These are phyloP conservation scores for Phaeomoniella chlamydospora DNA, from an alignment of 2,329 filamentous ascomycete species.

Conservation along the genomic window DNA sequence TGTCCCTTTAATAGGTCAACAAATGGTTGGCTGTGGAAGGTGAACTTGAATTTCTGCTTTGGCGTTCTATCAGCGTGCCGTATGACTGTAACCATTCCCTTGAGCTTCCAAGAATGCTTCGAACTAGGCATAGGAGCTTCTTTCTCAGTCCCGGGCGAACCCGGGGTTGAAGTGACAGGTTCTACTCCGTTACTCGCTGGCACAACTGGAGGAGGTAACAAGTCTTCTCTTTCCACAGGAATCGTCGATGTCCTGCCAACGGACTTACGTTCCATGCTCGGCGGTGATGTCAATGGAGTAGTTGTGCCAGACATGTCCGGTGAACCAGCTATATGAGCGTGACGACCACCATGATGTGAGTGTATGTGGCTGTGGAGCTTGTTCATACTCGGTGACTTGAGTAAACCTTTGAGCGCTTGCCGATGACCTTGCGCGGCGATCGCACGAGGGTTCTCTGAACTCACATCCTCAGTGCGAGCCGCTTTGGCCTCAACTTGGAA, in stretches of 20 bases:
- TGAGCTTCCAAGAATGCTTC: slow-evolving; percentile 95
- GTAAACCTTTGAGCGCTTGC: slow-evolving; percentile 39
- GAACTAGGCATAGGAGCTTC: slow-evolving; percentile 44
- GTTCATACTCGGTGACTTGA: slow-evolving; percentile 52
- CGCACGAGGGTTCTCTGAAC: slow-evolving; percentile 21
- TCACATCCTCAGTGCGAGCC: slow-evolving; percentile 19
- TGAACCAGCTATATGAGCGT: slow-evolving; percentile 25
- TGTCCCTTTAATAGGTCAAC: slow-evolving; percentile 90
- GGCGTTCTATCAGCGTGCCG: slow-evolving; percentile 93
- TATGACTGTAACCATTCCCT: slow-evolving; percentile 93
- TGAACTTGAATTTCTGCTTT: slow-evolving; percentile 99
- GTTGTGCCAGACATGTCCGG: slow-evolving; percentile 23
- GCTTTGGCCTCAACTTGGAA: slow-evolving; percentile 16
- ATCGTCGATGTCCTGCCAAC: slow-evolving; percentile 6
- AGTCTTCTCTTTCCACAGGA: slow-evolving; percentile 9
- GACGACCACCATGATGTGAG: slow-evolving; percentile 26
- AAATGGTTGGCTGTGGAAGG: slow-evolving; percentile 92
- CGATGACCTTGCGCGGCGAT: slow-evolving; percentile 27
- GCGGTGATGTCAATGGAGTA: slow-evolving; percentile 18
- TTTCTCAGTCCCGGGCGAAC: slow-evolving; percentile 11
- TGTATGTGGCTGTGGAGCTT: slow-evolving; percentile 29
- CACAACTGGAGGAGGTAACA: slow-evolving; percentile 29
- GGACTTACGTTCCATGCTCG: slow-evolving; percentile 14
- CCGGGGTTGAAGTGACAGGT: slow-evolving; percentile 3
- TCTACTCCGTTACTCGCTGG: slow-evolving; percentile 4